Conservation (phyloP, 768 basidiomycete species). For the Cytidiella melzeri region DNA sequence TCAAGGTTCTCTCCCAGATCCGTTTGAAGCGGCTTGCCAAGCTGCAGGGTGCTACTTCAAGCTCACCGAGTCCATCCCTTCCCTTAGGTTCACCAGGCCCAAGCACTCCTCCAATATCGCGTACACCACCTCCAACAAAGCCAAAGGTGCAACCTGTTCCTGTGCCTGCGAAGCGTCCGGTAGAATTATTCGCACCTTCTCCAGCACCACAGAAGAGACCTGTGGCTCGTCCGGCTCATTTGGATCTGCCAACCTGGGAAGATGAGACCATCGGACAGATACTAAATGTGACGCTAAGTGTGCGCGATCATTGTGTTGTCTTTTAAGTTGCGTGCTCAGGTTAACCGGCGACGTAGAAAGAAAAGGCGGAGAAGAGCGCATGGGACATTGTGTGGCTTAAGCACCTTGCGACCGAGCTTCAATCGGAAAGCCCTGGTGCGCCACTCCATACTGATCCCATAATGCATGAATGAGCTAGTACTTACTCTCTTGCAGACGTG, state of each 20-base stretch:
- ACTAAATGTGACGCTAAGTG: slow-evolving; percentile 76
- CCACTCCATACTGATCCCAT: slow-evolving; percentile 2
- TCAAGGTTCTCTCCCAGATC: slow-evolving; percentile 46
- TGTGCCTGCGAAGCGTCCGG: slow-evolving; percentile 22
- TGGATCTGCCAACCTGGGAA: slow-evolving; percentile 67
- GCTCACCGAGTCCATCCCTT: slow-evolving; percentile 27
- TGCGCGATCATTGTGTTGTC: slow-evolving; percentile 31
- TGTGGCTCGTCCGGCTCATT: slow-evolving; percentile 28
- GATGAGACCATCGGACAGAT: slow-evolving; percentile 59
- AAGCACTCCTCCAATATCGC: slow-evolving; percentile 24
- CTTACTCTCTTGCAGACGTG: slow-evolving; percentile 11
- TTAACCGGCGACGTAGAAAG: slow-evolving; percentile 35
- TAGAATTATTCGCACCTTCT: slow-evolving; percentile 22
- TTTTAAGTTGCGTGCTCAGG: not conserved
- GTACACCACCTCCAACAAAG: slow-evolving; percentile 30
- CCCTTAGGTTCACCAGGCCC: slow-evolving; percentile 20
- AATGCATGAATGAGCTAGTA: not conserved
- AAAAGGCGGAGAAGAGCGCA: slow-evolving; percentile 50
- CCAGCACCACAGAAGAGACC: slow-evolving; percentile 45
- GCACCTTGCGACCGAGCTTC: slow-evolving; percentile 59
- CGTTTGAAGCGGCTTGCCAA: slow-evolving; percentile 88
- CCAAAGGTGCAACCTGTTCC: slow-evolving; percentile 19
- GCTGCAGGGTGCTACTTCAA: slow-evolving; percentile 46
- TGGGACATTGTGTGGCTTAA: slow-evolving; percentile 84
- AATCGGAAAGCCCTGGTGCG: slow-evolving; percentile 50